Evolutionary conservation across 2,329 filamentous ascomycete genomes (phyloP).

Genomic region (Trichophyton benhamiae): DNA sequence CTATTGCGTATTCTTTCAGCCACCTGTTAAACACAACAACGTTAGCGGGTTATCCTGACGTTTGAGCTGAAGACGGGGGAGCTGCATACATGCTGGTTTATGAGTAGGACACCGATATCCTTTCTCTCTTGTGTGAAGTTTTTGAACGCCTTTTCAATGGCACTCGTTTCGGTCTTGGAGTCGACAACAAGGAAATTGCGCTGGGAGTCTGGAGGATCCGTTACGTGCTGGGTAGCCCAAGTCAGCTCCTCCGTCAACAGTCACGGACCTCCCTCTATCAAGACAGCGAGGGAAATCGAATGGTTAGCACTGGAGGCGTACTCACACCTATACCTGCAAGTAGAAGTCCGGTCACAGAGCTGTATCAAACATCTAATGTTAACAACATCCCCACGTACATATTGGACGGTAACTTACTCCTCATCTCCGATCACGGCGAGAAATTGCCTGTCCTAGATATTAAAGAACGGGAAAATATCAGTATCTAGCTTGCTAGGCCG

Average conservation of each 20-base stretch:
- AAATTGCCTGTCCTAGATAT: constrained; percentile 68
- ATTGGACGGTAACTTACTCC: constrained; percentile 35
- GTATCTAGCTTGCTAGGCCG: not conserved
- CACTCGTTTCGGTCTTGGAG: constrained; percentile 72
- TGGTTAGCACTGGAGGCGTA: constrained; percentile 10
- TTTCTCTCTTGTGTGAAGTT: constrained; percentile 80
- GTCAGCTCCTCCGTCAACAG: not conserved
- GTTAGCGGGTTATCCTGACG: not conserved
- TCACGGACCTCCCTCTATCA: not conserved
- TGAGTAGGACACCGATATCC: constrained; percentile 90
- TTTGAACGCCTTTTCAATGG: constrained; percentile 84
- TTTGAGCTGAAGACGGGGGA: too few relatives aligned
- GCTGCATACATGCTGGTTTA: constrained; percentile 80
- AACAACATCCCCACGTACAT: not conserved
- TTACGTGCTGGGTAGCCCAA: constrained; percentile 59
- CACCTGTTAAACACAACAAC: constrained; percentile 44
- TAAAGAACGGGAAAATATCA: not conserved
- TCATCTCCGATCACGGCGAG: constrained; percentile 97
- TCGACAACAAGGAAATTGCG: constrained; percentile 99
- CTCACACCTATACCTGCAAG: constrained; percentile 88
- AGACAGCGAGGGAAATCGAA: not conserved
- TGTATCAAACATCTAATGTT: constrained; percentile 27
- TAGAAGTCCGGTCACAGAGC: constrained; percentile 88
- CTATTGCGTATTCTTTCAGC: constrained; percentile 85
- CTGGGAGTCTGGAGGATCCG: constrained; percentile 71